Evolutionary conservation across 352 stramenopile species (phyloP), one percentile per base, ranked within the genome.

Genomic region (Pythium dissotocum): DNA sequence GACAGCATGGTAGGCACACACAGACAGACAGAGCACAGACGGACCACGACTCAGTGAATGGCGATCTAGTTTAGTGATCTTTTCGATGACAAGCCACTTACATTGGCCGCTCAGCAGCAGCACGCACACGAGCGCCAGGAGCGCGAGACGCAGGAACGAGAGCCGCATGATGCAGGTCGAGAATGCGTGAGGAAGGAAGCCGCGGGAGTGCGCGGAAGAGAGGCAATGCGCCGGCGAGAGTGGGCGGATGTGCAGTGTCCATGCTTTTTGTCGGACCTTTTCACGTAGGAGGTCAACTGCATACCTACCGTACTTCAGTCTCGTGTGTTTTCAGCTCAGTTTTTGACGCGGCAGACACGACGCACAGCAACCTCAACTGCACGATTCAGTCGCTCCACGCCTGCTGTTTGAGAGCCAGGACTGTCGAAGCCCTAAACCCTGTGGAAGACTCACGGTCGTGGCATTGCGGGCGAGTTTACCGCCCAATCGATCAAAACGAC

Each of bases 131-230:
- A 49, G 40, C 38, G 38, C 38, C 38, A 44, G 38, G 9, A 44
- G 38, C 40, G 40, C 40, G 40, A 49, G 40, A 49, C 40, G 40
- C 40, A 49, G 40, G 40, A 49, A 49, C 40, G 40, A 49, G 40
- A 24, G 40, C 16, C 40, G 40, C 40, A 49, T 49, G 7, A 10
- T 49, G 40, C 40, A 24, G 6, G 35, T 40, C 6, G 35, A 40
- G 9, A 24, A 24, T 24, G 35, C 35, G 35, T 12, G 14, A 1
- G 13, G 40, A 46, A 49, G 40, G 18, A 49, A 24, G 40, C 40
- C 40, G 40, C 40, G 9, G 40, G 14, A 49, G 40, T 49, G 40
- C 40, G 40, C 36, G 40, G 40, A 49, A 24, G 40, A 49, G 40
- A 5, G 13, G 13, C 13, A 24, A 49, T 49, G 40, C 40, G 7